Percentiles rank a stretch among this genome's conserved stretches.
These are phyloP conservation scores for Thinopyrum elongatum DNA, from an alignment of 176 grass and related monocot genomes.

Conservation along the genomic window DNA sequence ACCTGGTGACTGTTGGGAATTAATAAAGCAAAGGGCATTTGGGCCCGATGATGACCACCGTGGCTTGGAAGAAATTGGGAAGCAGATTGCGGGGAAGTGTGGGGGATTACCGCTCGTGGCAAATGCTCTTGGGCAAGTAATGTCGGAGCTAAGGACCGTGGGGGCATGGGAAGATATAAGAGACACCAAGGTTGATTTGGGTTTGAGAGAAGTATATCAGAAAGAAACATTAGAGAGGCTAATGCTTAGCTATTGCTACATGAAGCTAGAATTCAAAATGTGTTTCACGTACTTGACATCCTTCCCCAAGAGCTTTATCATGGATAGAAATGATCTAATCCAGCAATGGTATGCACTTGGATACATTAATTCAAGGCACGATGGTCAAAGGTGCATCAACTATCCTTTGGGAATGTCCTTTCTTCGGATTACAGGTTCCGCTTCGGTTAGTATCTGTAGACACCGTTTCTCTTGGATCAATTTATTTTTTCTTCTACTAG, in stretches of 20 bases:
- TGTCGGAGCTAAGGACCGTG: conserved; percentile 9
- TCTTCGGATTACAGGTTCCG: background rate
- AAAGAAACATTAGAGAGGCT: conserved; percentile 25
- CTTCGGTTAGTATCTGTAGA: too few relatives aligned
- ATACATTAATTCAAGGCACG: background rate
- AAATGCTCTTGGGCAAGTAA: conserved; percentile 35
- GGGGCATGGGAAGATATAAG: conserved; percentile 35
- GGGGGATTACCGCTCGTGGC: conserved; percentile 43
- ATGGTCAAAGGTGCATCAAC: conserved; percentile 24
- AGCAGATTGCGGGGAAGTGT: conserved; percentile 32
- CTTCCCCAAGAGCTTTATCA: conserved; percentile 37
- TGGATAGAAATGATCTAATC: conserved; percentile 37
- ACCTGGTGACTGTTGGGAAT: background rate
- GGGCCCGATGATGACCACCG: background rate
- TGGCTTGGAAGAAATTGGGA: conserved; percentile 20
- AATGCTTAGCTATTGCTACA: conserved; percentile 42
- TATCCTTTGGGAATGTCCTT: conserved; percentile 50
- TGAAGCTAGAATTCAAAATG: conserved; percentile 31
- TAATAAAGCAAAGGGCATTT: background rate
- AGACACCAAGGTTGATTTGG: background rate
- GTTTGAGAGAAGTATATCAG: background rate
- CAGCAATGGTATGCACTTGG: conserved; percentile 53
- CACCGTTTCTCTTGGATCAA: too few relatives aligned
- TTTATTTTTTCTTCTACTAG: too few relatives aligned
- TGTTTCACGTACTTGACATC: conserved; percentile 55